Conservation (phyloP, 371 early-diverging fungal genomes). For the Enterospora canceri region DNA sequence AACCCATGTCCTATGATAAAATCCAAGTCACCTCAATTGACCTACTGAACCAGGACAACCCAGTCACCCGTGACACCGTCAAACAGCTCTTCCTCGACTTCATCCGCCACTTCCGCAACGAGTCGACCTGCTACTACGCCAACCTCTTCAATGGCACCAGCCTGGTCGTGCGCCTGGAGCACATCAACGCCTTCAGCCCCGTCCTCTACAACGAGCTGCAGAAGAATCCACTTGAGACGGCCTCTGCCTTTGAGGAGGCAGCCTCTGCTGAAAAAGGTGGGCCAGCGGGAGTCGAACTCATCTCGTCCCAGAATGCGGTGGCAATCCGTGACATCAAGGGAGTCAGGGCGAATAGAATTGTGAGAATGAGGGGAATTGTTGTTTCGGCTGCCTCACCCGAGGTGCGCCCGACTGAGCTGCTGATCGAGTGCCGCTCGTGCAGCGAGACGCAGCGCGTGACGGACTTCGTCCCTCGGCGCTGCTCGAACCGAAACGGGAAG, state of each 20-base stretch:
- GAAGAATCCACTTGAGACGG: conserved; percentile 21
- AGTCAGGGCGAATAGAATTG: conserved; percentile 73
- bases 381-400: conserved; percentile 70
- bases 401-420: conserved; percentile 49
- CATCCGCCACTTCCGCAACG: conserved; percentile 26
- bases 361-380: conserved; percentile 84
- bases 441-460: conserved; percentile 57
- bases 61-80: conserved; percentile 28
- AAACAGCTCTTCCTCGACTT: conserved; percentile 27
- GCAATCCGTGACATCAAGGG: conserved; percentile 60
- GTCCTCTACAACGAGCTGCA: conserved; percentile 11
- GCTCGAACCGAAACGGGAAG: conserved; percentile 28
- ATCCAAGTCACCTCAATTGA: conserved; percentile 41
- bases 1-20: conserved; percentile 33
- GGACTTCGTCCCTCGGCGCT: conserved; percentile 60
- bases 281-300: conserved; percentile 16
- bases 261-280: background rate
- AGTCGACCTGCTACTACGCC: conserved; percentile 23
- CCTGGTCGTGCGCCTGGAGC: conserved; percentile 36
- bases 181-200: conserved; percentile 23
- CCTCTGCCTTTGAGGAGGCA: conserved; percentile 30
- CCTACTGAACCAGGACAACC: conserved; percentile 36
- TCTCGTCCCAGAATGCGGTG: conserved; percentile 8
- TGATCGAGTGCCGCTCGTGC: conserved; percentile 54
- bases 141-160: conserved; percentile 21